A percentile compares a stretch with the other conserved stretches of the same genome.
These are phyloP conservation scores for Pythium guiyangense DNA, from an alignment of 352 stramenopile genomes.

Conservation along the genomic window DNA sequence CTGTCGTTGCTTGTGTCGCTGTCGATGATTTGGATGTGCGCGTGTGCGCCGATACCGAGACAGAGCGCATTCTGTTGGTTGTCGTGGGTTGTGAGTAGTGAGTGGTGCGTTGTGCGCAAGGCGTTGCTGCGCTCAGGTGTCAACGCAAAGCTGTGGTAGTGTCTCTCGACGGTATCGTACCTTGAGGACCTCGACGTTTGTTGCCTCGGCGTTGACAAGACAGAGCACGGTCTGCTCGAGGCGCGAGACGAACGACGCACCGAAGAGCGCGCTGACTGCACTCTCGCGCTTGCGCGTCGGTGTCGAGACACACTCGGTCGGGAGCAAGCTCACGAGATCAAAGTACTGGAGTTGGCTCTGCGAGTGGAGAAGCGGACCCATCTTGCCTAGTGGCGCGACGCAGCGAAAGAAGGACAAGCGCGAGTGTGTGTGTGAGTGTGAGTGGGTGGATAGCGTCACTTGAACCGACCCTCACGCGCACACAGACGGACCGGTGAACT, in stretches of 20 bases:
- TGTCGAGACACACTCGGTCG: slow-evolving; percentile 6
- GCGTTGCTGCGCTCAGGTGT: background rate
- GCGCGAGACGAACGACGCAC: background rate
- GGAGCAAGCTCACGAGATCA: slow-evolving; percentile 19
- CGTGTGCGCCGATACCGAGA: slow-evolving; percentile 13
- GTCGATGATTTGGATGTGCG: slow-evolving; percentile 8
- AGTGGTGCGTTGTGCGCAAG: too few relatives aligned
- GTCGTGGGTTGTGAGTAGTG: too few relatives aligned
- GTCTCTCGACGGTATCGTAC: background rate
- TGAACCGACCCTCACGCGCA: too few relatives aligned
- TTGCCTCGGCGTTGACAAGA: slow-evolving; percentile 14
- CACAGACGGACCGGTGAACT: slow-evolving; percentile 15
- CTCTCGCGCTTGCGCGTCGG: slow-evolving; percentile 1
- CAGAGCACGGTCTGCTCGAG: slow-evolving; percentile 7
- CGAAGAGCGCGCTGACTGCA: slow-evolving; percentile 13
- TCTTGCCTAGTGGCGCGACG: slow-evolving; percentile 13
- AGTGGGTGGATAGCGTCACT: too few relatives aligned
- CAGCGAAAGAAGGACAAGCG: background rate
- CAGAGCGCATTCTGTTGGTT: slow-evolving; percentile 14
- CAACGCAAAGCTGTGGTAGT: background rate
- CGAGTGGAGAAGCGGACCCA: slow-evolving; percentile 15
- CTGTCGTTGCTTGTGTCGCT: background rate
- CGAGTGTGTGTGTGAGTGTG: background rate
- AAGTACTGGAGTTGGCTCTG: slow-evolving; percentile 31
- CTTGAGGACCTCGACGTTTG: slow-evolving; percentile 22